These are phyloP conservation scores for Dactylis glomerata DNA, from an alignment of 176 grass and related monocot genomes.

Conservation along the genomic window DNA sequence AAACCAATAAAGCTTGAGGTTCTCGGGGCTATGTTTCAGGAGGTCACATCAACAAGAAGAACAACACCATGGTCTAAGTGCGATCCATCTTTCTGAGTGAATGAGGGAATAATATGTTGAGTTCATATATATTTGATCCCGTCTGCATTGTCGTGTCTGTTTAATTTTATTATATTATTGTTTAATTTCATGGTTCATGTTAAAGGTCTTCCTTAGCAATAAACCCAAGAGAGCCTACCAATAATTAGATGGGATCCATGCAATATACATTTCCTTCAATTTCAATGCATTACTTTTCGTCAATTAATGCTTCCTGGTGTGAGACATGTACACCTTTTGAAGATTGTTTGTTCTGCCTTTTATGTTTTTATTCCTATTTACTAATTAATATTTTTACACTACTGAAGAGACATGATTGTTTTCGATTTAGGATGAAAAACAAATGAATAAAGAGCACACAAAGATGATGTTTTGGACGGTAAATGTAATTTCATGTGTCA, in stretches of 20 bases:
- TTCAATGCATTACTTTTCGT: not conserved
- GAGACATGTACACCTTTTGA: too few relatives aligned
- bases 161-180: too few relatives aligned
- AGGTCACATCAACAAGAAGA: conserved; percentile 18
- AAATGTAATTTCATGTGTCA: too few relatives aligned
- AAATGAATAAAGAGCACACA: too few relatives aligned
- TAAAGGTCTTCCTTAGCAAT: not conserved
- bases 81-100: not conserved
- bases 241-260: not conserved
- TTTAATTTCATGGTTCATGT: not conserved
- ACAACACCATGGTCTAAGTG: not conserved
- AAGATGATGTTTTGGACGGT: too few relatives aligned
- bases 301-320: too few relatives aligned
- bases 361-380: too few relatives aligned
- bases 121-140: not conserved
- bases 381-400: too few relatives aligned
- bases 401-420: too few relatives aligned
- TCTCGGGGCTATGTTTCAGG: not conserved
- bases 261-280: not conserved
- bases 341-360: too few relatives aligned
- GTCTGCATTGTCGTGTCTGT: not conserved
- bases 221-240: not conserved
- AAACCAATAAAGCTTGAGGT: conserved; percentile 12
- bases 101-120: not conserved
- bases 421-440: too few relatives aligned